Percentiles rank a stretch among this genome's conserved stretches.
These are phyloP conservation scores for Peronospora farinosa DNA, from an alignment of 352 stramenopile genomes.

Conservation along the genomic window DNA sequence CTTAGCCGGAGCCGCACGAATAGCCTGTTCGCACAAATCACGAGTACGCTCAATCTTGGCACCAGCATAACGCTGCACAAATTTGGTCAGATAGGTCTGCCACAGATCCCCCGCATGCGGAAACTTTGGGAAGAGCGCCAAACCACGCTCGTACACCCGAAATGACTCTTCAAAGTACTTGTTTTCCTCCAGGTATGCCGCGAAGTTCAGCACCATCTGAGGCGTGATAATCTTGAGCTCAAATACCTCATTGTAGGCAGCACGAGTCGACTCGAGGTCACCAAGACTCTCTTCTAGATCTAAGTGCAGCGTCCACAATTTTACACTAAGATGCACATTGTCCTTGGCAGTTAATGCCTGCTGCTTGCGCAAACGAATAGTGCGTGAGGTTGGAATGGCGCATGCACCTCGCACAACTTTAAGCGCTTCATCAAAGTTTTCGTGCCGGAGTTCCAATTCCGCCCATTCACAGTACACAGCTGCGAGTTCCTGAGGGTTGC, in stretches of 20 bases:
- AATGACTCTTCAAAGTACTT: conserved; percentile 97
- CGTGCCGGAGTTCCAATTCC: conserved; percentile 94
- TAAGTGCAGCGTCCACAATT: conserved; percentile 95
- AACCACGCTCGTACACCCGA: conserved; percentile 87
- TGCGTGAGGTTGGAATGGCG: conserved; percentile 39
- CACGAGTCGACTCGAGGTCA: conserved; percentile 90
- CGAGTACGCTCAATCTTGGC: conserved; percentile 94
- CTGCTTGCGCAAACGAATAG: conserved; percentile 49
- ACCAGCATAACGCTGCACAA: conserved; percentile 93
- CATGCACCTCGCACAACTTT: conserved; percentile 83
- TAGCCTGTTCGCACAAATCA: conserved; percentile 95
- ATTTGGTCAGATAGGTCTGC: conserved; percentile 92
- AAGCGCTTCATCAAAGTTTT: conserved; percentile 93
- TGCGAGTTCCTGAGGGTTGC: conserved; percentile 89
- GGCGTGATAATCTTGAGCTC: conserved; percentile 96
- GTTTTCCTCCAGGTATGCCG: conserved; percentile 93
- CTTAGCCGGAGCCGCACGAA: conserved; percentile 74
- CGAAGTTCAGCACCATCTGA: conserved; percentile 97
- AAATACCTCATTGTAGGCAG: conserved; percentile 92
- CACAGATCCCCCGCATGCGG: conserved; percentile 95
- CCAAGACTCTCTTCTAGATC: conserved; percentile 98
- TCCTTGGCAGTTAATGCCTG: conserved; percentile 48
- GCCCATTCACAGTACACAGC: conserved; percentile 91
- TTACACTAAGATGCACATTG: conserved; percentile 87
- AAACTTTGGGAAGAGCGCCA: conserved; percentile 85